Base-by-base conservation (phyloP, 2,329 filamentous ascomycete species). In the Penicillium rolfsii region DNA sequence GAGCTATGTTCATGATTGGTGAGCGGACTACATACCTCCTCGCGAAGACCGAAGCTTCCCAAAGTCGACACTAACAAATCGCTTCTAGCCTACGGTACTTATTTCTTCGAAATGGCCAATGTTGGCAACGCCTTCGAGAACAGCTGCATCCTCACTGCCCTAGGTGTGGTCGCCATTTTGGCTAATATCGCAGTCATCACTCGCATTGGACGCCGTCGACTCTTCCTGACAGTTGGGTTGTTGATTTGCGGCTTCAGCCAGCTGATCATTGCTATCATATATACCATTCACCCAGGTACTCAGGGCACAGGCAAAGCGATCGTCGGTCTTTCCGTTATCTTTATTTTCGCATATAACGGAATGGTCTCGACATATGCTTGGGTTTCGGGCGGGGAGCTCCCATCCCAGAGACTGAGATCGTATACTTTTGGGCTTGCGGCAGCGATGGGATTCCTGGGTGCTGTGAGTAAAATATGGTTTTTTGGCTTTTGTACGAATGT, bases 61-160 rank as follows among this genome's bases (percentile, higher is more conserved):
- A 19, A 46, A 2, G 4, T 6, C 14, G 24, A 28, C 4, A 26
- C 43, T 46, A 30, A 46, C 12, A 28, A 46, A 28, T 24, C 28
- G 2, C 2, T 9, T 6, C 26, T 28, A 84, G 83, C 81, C 1
- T 84, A 83, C 64, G 79, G 80, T 26, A 86, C 84, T 1, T 87
- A 87, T 71, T 87, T 87, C 77, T 85, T 87, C 69, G 79, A 83
- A 66, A 86, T 86, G 81, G 83, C 84, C 38, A 77, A 81, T 49
- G 82, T 87, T 4, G 78, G 81, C 36, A 78, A 83, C 52, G 79
- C 84, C 8, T 87, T 87, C 68, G 81, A 82, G 66, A 86, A 86
- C 73, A 77, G 81, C 14, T 85, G 84, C 68, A 84, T 86, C 49
- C 77, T 86, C 14, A 81, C 77, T 33, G 80, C 79, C 6, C 79